These are phyloP conservation scores for Deinandra increscens DNA, from an alignment of 129 eudicot species.

Conservation along the genomic window DNA sequence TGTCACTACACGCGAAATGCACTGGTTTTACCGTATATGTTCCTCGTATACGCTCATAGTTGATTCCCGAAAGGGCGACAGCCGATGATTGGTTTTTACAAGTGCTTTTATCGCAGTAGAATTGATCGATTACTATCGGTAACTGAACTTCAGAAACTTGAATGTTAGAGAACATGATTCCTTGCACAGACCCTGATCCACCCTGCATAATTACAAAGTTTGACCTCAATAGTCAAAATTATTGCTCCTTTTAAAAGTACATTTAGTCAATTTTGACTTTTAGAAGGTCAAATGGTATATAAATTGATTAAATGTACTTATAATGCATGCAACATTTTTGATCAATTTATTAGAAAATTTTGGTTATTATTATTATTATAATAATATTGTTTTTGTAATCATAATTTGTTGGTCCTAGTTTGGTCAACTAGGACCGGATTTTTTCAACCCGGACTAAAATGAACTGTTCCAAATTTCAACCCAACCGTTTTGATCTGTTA, in stretches of 20 bases:
- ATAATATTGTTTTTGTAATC: neutral
- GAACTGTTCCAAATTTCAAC: too few relatives aligned
- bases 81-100: slow-evolving; percentile 80
- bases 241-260: neutral
- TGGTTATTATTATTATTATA: too few relatives aligned
- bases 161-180: slow-evolving; percentile 63
- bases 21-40: slow-evolving; percentile 84
- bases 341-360: too few relatives aligned
- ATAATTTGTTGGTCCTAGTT: too few relatives aligned
- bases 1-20: slow-evolving; percentile 85
- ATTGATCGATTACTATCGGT: slow-evolving; percentile 82
- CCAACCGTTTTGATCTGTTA: neutral
- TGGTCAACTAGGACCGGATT: neutral
- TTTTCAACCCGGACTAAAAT: too few relatives aligned
- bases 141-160: slow-evolving; percentile 70
- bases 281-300: neutral
- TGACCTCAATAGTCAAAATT: neutral
- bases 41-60: slow-evolving; percentile 64
- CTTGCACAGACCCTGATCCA: slow-evolving; percentile 81
- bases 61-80: slow-evolving; percentile 70
- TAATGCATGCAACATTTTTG: too few relatives aligned
- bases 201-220: slow-evolving; percentile 53
- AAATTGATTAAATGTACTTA: too few relatives aligned
- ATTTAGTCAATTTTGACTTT: too few relatives aligned
- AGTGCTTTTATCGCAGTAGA: slow-evolving; percentile 64